phyloP scores from a whole-genome alignment of 768 basidiomycete species.

The Pleurotus pulmonarius region DNA sequence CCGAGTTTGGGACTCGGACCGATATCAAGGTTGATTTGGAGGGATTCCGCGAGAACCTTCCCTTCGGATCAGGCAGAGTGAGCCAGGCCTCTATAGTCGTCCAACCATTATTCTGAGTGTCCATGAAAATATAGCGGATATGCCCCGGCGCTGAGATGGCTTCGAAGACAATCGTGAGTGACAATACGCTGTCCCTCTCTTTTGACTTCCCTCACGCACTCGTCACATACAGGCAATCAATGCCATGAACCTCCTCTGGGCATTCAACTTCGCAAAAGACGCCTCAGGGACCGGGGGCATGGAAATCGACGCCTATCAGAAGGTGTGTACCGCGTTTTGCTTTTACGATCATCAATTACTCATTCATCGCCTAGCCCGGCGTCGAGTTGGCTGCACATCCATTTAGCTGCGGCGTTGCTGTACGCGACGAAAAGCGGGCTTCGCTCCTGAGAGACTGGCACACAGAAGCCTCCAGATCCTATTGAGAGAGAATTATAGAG shows the following conservation, averaged over 20 bases:
- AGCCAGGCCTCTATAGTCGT: neutral
- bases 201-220: neutral
- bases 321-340: neutral
- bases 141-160: constrained; percentile 18
- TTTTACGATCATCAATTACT: neutral
- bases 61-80: constrained; percentile 16
- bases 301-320: neutral
- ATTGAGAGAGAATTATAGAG: too few species aligned
- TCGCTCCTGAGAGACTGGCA: neutral
- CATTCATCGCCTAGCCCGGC: neutral
- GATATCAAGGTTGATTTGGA: constrained; percentile 9
- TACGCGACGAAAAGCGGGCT: neutral
- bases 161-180: constrained; percentile 13
- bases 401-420: neutral
- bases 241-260: constrained; percentile 25
- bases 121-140: constrained; percentile 11
- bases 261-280: constrained; percentile 19
- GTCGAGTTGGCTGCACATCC: neutral
- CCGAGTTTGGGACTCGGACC: constrained; percentile 13
- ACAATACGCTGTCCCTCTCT: neutral
- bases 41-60: constrained; percentile 11
- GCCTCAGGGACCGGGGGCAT: neutral
- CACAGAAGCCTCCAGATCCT: too few species aligned
- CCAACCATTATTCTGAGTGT: neutral
- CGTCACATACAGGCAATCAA: constrained; percentile 15